Evolutionary conservation across 1,284 basidiomycete genomes (phyloP).

Genomic region (Ustilago curta): DNA sequence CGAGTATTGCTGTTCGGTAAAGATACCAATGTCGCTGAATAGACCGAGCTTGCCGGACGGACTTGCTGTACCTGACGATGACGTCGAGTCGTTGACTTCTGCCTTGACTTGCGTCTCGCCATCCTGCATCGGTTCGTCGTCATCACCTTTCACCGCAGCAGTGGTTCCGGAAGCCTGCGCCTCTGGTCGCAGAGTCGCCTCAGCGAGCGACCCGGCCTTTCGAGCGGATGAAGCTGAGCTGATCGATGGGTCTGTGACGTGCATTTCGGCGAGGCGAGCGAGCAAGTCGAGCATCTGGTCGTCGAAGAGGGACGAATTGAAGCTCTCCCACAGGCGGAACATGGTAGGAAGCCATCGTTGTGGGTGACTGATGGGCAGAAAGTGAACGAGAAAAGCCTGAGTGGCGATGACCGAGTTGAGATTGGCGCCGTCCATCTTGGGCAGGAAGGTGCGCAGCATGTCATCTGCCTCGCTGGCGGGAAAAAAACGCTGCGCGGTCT

Average conservation of each 20-base stretch:
- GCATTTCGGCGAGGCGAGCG: constrained; percentile 81
- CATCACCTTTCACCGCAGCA: neutral
- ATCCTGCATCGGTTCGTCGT: constrained; percentile 20
- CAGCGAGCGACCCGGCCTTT: constrained; percentile 20
- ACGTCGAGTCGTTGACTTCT: constrained; percentile 3
- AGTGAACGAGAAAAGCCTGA: constrained; percentile 67
- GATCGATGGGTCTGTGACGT: constrained; percentile 73
- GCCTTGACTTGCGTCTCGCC: neutral
- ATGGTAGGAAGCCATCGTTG: constrained; percentile 65
- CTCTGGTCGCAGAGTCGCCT: constrained; percentile 25
- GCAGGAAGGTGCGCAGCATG: constrained; percentile 85
- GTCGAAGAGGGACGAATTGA: constrained; percentile 83
- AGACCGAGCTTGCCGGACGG: constrained; percentile 61
- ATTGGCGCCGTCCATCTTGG: constrained; percentile 79
- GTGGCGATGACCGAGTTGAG: constrained; percentile 72
- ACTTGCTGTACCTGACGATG: constrained; percentile 20
- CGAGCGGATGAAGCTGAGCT: constrained; percentile 38
- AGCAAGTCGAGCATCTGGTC: constrained; percentile 86
- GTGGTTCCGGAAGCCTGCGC: constrained; percentile 4
- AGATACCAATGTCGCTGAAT: constrained; percentile 86
- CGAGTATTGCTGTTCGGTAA: constrained; percentile 86
- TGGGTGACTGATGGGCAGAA: constrained; percentile 63
- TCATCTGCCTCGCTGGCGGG: constrained; percentile 87
- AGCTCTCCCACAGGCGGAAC: constrained; percentile 86
- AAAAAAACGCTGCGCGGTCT: constrained; percentile 86